phyloP scores from a whole-genome alignment of 768 basidiomycete species.

The Antrodiella citrinella region DNA sequence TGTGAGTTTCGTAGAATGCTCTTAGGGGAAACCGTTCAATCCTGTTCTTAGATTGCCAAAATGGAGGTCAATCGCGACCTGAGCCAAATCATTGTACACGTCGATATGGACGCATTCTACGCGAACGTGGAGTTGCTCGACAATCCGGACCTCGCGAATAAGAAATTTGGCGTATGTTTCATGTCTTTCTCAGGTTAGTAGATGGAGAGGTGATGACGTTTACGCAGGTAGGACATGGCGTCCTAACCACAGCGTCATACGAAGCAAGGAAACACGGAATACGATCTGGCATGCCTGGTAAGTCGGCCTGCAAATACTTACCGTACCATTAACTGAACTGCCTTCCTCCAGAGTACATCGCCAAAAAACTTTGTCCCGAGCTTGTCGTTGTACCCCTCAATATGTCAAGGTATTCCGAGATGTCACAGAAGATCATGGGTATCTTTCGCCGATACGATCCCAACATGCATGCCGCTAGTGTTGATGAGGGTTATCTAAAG shows the following conservation, averaged over 20 bases:
- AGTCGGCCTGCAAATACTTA: slow-evolving; percentile 16
- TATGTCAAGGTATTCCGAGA: slow-evolving; percentile 55
- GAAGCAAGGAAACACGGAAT: slow-evolving; percentile 87
- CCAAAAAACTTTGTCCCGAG: slow-evolving; percentile 88
- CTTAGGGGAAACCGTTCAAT: not conserved
- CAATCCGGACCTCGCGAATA: slow-evolving; percentile 55
- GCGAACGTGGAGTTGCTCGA: slow-evolving; percentile 71
- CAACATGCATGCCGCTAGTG: slow-evolving; percentile 65
- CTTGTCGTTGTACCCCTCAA: slow-evolving; percentile 61
- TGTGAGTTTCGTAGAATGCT: slow-evolving; percentile 33
- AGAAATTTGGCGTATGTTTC: slow-evolving; percentile 59
- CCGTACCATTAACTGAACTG: too few species aligned
- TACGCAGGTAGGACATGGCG: slow-evolving; percentile 68
- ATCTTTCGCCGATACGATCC: slow-evolving; percentile 69
- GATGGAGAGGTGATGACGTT: not conserved
- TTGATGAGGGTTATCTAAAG: slow-evolving; percentile 93
- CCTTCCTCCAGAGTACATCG: slow-evolving; percentile 63
- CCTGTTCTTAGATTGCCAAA: slow-evolving; percentile 43
- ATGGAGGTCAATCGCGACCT: slow-evolving; percentile 75
- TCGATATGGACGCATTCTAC: slow-evolving; percentile 95
- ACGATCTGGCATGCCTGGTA: slow-evolving; percentile 93
- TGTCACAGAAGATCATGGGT: slow-evolving; percentile 63
- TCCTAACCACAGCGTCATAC: slow-evolving; percentile 85
- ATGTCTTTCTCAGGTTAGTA: not conserved
- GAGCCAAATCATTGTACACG: slow-evolving; percentile 79